Evolutionary conservation across 2,329 filamentous ascomycete genomes (phyloP).

Genomic region (Pseudohalonectria lignicola): DNA sequence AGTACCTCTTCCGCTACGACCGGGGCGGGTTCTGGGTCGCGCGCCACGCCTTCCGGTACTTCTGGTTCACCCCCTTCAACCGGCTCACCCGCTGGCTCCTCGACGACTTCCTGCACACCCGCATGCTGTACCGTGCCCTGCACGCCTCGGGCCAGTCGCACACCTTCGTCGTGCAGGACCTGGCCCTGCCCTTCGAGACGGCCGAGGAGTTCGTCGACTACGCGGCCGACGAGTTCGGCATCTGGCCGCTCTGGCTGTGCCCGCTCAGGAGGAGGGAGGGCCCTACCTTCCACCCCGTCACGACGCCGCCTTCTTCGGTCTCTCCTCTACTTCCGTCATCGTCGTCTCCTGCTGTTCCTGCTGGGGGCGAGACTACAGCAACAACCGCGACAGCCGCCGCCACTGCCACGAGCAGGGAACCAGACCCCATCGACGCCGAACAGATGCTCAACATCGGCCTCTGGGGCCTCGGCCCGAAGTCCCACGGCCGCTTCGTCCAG

Average conservation of each 20-base stretch:
- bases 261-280: slow-evolving; percentile 35
- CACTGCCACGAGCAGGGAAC: slow-evolving; percentile 6
- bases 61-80: slow-evolving; percentile 53
- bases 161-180: slow-evolving; percentile 58
- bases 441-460: slow-evolving; percentile 56
- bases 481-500: slow-evolving; percentile 47
- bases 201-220: slow-evolving; percentile 44
- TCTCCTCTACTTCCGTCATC: slow-evolving; percentile 1
- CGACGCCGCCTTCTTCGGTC: slow-evolving; percentile 19
- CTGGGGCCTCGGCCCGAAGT: slow-evolving; percentile 64
- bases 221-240: slow-evolving; percentile 35
- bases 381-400: not conserved
- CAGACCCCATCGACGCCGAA: slow-evolving; percentile 9
- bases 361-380: not conserved
- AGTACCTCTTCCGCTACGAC: slow-evolving; percentile 71
- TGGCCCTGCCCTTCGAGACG: slow-evolving; percentile 43
- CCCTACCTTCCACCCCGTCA: slow-evolving; percentile 46
- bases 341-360: slow-evolving; percentile 6
- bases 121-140: slow-evolving; percentile 63
- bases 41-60: slow-evolving; percentile 54
- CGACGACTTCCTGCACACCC: slow-evolving; percentile 63
- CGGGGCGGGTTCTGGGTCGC: slow-evolving; percentile 68
- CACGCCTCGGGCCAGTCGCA: slow-evolving; percentile 55
- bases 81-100: slow-evolving; percentile 55
- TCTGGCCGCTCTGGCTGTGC: slow-evolving; percentile 52